A percentile compares a stretch with the other conserved stretches of the same genome.
Evolutionary conservation across 169 alveolate species (phyloP).

Genomic region (Plasmodium gaboni): DNA sequence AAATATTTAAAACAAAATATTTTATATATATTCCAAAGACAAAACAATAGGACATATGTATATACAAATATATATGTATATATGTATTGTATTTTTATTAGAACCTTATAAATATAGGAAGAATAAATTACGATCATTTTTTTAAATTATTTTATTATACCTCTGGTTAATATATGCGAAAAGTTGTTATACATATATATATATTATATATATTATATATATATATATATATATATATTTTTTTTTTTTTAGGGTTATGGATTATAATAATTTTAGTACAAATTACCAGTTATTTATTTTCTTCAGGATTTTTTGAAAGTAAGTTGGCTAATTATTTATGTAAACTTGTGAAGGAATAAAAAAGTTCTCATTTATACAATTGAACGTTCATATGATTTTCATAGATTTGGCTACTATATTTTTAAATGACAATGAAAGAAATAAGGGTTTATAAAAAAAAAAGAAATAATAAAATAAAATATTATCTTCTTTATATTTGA

Average conservation of each 20-base stretch:
- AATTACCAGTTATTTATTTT: conserved; percentile 27
- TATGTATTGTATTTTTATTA: conserved; percentile 1
- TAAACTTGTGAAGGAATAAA: too few species aligned
- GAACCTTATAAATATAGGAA: conserved; percentile 28
- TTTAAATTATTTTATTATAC: conserved; percentile 49
- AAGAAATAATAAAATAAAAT: too few species aligned
- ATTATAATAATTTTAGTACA: conserved; percentile 21
- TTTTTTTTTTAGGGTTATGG: conserved; percentile 38
- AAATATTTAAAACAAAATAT: neutral
- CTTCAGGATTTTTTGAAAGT: conserved; percentile 63
- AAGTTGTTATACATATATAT: neutral
- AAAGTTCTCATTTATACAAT: too few species aligned
- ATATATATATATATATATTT: neutral
- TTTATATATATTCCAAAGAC: neutral
- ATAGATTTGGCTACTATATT: conserved; percentile 42
- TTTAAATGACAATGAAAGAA: conserved; percentile 25
- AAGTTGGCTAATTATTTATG: neutral
- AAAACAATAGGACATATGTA: neutral
- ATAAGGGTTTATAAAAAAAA: conserved; percentile 19
- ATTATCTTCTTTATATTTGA: neutral
- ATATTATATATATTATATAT: neutral
- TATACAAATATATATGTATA: neutral
- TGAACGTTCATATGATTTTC: neutral
- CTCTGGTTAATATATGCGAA: conserved; percentile 24
- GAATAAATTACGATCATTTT: neutral